Base-by-base conservation (phyloP, 2,329 filamentous ascomycete genomes). In the Ceratocystis variospora region DNA sequence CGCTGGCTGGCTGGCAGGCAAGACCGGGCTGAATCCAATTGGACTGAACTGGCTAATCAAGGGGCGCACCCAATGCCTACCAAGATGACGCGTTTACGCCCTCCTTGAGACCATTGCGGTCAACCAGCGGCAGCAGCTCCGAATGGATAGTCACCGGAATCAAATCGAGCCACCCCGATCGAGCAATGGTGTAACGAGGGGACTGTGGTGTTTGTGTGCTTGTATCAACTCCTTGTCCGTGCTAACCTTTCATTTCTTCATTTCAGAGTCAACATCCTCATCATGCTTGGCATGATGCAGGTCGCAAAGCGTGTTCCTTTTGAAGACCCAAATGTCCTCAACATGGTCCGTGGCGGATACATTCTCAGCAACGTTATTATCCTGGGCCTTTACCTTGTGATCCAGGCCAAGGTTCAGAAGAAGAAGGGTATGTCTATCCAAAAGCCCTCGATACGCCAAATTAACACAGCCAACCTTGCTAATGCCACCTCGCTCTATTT, bases 281-380 rank as follows among this genome's bases (percentile, higher is more conserved):
- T 96, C 86, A 92, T 96, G 80, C 85, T 96, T 72, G 89, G 89
- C 75, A 95, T 96, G 88, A 96, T 97, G 90, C 93, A 96, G 83
- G 88, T 96, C 69, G 89, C 91, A 72, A 97, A 97, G 84, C 90
- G 87, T 78, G 86, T 99, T 69, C 90, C 92, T 62, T 96, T 97
- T 73, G 93, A 97, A 37, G 87, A 97, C 74, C 90, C 83, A 57
- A 76, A 78, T 61, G 79, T 83, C 22, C 80, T 85, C 71, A 84
- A 82, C 74, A 72, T 77, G 41, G 79, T 82, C 71, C 83, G 83
- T 71, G 80, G 77, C 61, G 71, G 79, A 69, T 85, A 85, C 73
- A 73, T 81, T 44, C 74, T 76, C 68, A 84, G 82, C 80, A 85
- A 99, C 77, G 70, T 96, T 70, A 82, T 97, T 77, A 97, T 99